Conservation (phyloP, 1,139 yeast species). For the Pichia sp. region DNA sequence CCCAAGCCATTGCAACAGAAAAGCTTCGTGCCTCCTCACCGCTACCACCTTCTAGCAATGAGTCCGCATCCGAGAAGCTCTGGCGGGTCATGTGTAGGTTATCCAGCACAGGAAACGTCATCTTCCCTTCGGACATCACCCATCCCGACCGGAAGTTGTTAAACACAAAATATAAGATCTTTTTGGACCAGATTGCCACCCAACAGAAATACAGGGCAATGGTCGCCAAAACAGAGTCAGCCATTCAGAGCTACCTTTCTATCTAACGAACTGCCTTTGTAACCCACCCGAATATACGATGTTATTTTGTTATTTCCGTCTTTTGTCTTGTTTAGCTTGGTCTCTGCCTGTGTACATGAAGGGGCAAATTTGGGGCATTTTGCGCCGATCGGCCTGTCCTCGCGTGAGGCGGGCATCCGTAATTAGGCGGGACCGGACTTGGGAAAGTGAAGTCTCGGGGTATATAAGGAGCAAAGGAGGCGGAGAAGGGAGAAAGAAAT, state of each 20-base stretch:
- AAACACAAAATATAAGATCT: slow-evolving; percentile 73
- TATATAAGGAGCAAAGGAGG: no score
- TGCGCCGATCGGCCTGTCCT: no score
- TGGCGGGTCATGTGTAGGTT: slow-evolving; percentile 85
- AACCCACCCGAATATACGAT: no score
- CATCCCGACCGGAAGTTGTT: slow-evolving; percentile 69
- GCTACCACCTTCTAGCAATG: slow-evolving; percentile 4
- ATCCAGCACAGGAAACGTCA: slow-evolving; percentile 79
- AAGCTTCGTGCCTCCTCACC: slow-evolving; percentile 1
- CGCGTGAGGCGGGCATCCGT: no score
- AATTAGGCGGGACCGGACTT: no score
- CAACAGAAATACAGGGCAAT: slow-evolving; percentile 71
- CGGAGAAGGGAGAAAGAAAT: no score
- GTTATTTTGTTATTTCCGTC: no score
- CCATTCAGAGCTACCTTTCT: slow-evolving; percentile 6
- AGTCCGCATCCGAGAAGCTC: slow-evolving; percentile 51
- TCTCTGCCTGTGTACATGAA: no score
- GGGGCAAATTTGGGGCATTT: no score
- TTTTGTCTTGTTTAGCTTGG: no score
- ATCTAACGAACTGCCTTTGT: neutral
- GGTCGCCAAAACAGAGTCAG: slow-evolving; percentile 55
- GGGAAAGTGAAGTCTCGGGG: no score
- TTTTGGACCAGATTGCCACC: slow-evolving; percentile 78
- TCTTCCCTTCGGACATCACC: slow-evolving; percentile 55
- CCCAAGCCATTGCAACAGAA: neutral